A percentile compares a stretch with the other conserved stretches of the same genome.
Evolutionary conservation across 2,329 filamentous ascomycete genomes (phyloP).

Genomic region (Aspergillus fijiensis): DNA sequence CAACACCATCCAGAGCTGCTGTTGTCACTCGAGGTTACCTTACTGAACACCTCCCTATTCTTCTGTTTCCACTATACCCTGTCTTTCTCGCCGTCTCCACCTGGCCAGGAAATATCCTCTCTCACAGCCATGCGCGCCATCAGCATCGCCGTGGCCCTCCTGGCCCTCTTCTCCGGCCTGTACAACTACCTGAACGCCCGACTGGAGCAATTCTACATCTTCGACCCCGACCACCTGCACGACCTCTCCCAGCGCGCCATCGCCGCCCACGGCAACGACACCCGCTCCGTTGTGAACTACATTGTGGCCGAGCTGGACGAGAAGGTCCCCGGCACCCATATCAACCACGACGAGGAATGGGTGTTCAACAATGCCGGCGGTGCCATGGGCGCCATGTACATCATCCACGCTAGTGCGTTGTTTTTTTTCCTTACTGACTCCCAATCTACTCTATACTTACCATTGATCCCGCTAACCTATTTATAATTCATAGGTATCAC

Average conservation of each 20-base stretch:
- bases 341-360: slow-evolving; percentile 78
- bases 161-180: slow-evolving; percentile 37
- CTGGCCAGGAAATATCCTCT: not conserved
- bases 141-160: slow-evolving; percentile 34
- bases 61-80: not conserved
- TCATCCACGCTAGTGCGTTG: slow-evolving; percentile 75
- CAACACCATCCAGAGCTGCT: not conserved
- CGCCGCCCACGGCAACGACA: slow-evolving; percentile 71
- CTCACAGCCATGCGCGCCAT: slow-evolving; percentile 26
- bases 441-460: not conserved
- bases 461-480: not conserved
- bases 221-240: slow-evolving; percentile 67
- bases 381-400: slow-evolving; percentile 89
- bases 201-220: slow-evolving; percentile 66
- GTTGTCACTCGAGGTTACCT: not conserved
- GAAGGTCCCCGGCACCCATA: slow-evolving; percentile 48
- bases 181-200: slow-evolving; percentile 40
- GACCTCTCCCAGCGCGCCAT: slow-evolving; percentile 67
- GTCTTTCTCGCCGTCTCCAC: slow-evolving; percentile 1
- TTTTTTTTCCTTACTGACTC: not conserved
- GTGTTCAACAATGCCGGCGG: slow-evolving; percentile 90
- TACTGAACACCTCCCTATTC: not conserved
- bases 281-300: slow-evolving; percentile 63
- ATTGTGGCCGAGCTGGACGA: slow-evolving; percentile 68
- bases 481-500: slow-evolving; percentile 55